Conservation (phyloP, 192 early-diverging fungal genomes). For the Radiomyces spectabilis region DNA sequence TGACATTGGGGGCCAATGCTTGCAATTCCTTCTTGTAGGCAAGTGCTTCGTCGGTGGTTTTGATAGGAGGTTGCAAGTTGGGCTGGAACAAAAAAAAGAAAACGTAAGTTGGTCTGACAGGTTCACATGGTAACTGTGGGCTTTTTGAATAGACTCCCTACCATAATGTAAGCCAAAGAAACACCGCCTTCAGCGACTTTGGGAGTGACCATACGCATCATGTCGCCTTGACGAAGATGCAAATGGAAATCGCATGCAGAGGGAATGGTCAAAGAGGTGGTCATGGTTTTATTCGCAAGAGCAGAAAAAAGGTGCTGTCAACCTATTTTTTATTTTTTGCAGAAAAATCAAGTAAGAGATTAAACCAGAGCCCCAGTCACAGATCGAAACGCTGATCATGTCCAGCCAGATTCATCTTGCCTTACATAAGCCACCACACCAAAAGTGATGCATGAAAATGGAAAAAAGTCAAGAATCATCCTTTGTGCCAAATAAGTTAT, state of each 20-base stretch:
- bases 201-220: conserved; percentile 89
- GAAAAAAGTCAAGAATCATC: too few relatives aligned
- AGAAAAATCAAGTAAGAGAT: too few relatives aligned
- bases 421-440: too few relatives aligned
- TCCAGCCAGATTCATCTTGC: too few relatives aligned
- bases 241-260: conserved; percentile 86
- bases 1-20: conserved; percentile 74
- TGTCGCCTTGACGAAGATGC: conserved; percentile 85
- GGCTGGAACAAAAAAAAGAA: too few relatives aligned
- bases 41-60: conserved; percentile 78
- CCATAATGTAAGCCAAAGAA: conserved; percentile 88
- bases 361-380: too few relatives aligned
- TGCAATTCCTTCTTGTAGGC: conserved; percentile 77
- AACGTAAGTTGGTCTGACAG: too few relatives aligned
- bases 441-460: too few relatives aligned
- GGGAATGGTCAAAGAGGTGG: conserved; percentile 49
- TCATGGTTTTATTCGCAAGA: conserved; percentile 7
- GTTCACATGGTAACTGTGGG: background rate
- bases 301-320: background rate
- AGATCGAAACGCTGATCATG: too few relatives aligned
- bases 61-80: conserved; percentile 88
- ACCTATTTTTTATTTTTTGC: background rate
- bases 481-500: too few relatives aligned
- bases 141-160: conserved; percentile 20
- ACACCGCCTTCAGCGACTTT: conserved; percentile 73